Base-by-base conservation (phyloP, 2,329 filamentous ascomycete genomes). In the Didymella keratinophila region DNA sequence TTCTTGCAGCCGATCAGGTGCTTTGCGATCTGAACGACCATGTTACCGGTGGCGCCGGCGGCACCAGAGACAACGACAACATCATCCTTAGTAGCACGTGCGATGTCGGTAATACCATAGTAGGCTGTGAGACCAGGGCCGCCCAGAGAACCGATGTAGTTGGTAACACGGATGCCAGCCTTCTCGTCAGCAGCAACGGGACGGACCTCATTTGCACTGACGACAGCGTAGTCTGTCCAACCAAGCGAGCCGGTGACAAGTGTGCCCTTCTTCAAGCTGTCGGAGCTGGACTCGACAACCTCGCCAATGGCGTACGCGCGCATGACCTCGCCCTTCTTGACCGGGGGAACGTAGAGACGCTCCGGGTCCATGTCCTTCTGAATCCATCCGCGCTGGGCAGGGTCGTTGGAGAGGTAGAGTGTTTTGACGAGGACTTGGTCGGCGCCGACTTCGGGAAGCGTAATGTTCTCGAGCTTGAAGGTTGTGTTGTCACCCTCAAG, bases 21-120 rank as follows among this genome's bases (percentile, higher is more conserved):
- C 69, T 82, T 82, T 7, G 82, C 83, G 61, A 86, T 82, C 71
- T 86, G 83, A 8, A 84, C 81, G 0, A 86, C 90, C 21, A 93
- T 86, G 70, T 83, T 88, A 1, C 91, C 91, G 0, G 90, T 93
- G 0, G 90, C 91, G 7, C 91, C 91, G 0, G 90, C 91, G 0
- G 91, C 91, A 5, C 89, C 90, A 10, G 87, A 90, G 0, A 94
- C 88, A 9, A 93, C 89, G 1, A 94, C 89, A 0, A 87, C 85
- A 65, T 93, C 89, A 8, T 88, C 88, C 0, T 83, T 75, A 69
- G 86, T 86, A 21, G 89, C 84, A 50, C 87, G 79, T 16, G 84
- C 90, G 47, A 93, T 84, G 56, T 89, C 84, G 23, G 85, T 76
- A 72, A 93, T 85, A 25, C 91, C 90, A 63, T 90, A 89, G 79